phyloP scores from a whole-genome alignment of 257 asterid species.

The Ligustrum vulgare region DNA sequence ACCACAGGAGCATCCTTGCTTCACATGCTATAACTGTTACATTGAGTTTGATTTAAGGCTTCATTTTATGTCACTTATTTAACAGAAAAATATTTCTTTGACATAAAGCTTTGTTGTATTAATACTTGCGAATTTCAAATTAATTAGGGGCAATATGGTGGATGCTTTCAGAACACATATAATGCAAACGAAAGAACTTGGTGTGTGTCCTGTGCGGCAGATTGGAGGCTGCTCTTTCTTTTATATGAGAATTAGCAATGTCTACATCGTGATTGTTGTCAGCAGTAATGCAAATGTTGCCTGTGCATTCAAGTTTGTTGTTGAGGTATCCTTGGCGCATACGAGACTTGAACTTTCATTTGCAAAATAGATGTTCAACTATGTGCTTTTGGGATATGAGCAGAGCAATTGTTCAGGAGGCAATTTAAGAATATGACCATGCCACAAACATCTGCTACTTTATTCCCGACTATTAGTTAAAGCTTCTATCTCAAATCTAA shows the following conservation, averaged over 20 bases:
- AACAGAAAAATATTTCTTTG: neutral
- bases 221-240: conserved; percentile 99
- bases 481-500: neutral
- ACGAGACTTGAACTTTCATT: conserved; percentile 3
- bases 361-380: neutral
- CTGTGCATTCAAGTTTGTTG: conserved; percentile 97
- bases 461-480: neutral
- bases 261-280: conserved; percentile 95
- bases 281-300: conserved; percentile 99
- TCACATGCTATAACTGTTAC: neutral
- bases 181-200: conserved; percentile 99
- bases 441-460: neutral
- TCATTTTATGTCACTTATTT: conserved; percentile 1
- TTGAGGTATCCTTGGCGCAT: conserved; percentile 66
- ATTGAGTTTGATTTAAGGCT: neutral
- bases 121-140: conserved; percentile 23
- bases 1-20: neutral
- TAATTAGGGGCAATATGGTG: conserved; percentile 94
- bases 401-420: neutral
- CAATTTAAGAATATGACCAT: neutral
- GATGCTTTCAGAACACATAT: conserved; percentile 97
- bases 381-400: neutral
- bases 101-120: conserved; percentile 17
- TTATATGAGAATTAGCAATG: conserved; percentile 98
- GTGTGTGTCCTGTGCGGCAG: conserved; percentile 98